Percentiles rank a stretch among this genome's conserved stretches.
These are phyloP conservation scores for Penicillium coffeae DNA, from an alignment of 495 filamentous ascomycete genomes.

Conservation along the genomic window DNA sequence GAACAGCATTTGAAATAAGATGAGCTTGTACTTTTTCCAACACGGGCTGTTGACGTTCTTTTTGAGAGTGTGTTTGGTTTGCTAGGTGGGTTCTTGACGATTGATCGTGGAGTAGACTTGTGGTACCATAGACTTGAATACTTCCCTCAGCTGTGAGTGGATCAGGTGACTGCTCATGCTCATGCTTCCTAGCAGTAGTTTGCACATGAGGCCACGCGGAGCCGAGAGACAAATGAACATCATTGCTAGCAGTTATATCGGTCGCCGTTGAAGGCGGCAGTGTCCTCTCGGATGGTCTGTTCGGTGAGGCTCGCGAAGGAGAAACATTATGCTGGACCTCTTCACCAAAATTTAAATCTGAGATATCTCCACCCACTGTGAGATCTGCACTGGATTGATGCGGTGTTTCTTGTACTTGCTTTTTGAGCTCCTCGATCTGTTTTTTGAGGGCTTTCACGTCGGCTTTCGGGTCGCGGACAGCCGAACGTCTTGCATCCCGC, in stretches of 20 bases:
- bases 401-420: not conserved
- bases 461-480: not conserved
- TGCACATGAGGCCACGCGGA: not conserved
- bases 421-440: not conserved
- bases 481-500: not conserved
- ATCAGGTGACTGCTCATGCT: not conserved
- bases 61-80: not conserved
- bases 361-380: no score
- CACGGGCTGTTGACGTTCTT: not conserved
- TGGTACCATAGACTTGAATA: slow-evolving; percentile 1
- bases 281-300: not conserved
- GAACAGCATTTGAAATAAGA: slow-evolving; percentile 8
- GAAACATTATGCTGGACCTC: not conserved
- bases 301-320: not conserved
- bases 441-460: not conserved
- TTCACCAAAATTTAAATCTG: no score
- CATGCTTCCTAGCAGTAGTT: not conserved
- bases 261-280: not conserved
- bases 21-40: not conserved
- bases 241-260: not conserved
- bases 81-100: slow-evolving; percentile 1
- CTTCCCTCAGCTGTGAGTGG: not conserved
- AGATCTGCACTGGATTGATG: not conserved
- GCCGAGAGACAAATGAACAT: not conserved
- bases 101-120: not conserved